Evolutionary conservation across 1,284 basidiomycete species (phyloP), one percentile per base, ranked within the genome.

Genomic region (Tranzscheliella williamsii): DNA sequence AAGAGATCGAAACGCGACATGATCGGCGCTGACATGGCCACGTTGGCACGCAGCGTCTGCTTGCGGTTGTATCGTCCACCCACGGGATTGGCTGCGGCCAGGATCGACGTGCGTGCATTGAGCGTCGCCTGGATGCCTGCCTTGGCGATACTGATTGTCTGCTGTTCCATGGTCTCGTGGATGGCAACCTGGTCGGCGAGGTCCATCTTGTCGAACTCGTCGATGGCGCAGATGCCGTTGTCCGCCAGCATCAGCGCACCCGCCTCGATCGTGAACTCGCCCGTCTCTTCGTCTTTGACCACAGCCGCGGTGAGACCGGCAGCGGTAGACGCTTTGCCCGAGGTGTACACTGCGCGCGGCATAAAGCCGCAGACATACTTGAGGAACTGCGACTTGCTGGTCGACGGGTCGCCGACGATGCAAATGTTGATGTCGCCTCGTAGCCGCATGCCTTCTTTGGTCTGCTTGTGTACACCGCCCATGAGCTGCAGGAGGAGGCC

Each of bases 161-260:
- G 94, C 80, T 98, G 94, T 85, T 98, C 94, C 94, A 98, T 98
- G 2, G 95, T 93, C 83, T 98, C 94, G 83, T 99, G 95, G 68
- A 99, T 98, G 26, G 95, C 95, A 33, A 98, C 92, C 79, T 98
- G 95, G 36, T 98, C 95, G 2, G 90, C 87, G 37, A 97, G 85
- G 79, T 98, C 94, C 95, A 98, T 99, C 81, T 99, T 99, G 84
- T 99, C 94, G 78, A 99, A 98, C 79, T 98, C 95, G 81, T 98
- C 95, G 73, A 99, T 98, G 13, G 94, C 93, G 75, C 95, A 99
- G 78, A 98, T 97, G 17, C 95, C 95, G 69, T 98, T 98, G 81
- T 99, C 95, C 6, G 95, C 95, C 4, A 99, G 84, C 95, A 99
- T 98, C 62, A 99, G 84, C 1, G 95, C 95, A 16, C 74, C 74